Evolutionary conservation across 2,329 filamentous ascomycete species (phyloP).

Genomic region (Thelonectria discophora): DNA sequence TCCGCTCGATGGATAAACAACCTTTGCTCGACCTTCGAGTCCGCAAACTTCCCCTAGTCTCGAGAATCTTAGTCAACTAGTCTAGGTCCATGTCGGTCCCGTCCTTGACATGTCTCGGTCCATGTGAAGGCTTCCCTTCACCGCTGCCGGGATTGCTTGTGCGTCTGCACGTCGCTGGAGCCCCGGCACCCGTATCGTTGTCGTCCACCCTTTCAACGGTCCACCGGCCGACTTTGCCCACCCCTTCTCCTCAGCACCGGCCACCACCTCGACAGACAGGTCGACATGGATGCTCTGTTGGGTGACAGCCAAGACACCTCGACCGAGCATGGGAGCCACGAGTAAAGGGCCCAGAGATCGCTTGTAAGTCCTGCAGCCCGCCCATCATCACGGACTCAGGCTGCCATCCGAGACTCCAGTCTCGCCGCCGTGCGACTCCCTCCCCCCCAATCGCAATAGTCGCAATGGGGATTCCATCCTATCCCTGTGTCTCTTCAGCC

Average conservation of each 20-base stretch:
- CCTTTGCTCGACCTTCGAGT: conserved; percentile 8
- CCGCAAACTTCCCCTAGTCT: conserved; percentile 14
- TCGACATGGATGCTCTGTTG: conserved; percentile 33
- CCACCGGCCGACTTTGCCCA: conserved; percentile 31
- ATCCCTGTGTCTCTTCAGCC: conserved; percentile 25
- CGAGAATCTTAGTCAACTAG: conserved; percentile 8
- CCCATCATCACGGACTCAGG: neutral
- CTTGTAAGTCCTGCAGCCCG: conserved; percentile 26
- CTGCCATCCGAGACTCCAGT: conserved; percentile 10
- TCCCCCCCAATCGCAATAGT: conserved; percentile 11
- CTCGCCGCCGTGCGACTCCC: neutral
- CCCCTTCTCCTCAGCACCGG: conserved; percentile 18
- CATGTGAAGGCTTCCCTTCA: conserved; percentile 31
- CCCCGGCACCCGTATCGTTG: conserved; percentile 27
- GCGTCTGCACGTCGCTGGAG: conserved; percentile 33
- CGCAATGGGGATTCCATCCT: conserved; percentile 13
- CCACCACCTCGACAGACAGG: conserved; percentile 25
- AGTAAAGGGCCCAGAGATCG: conserved; percentile 32
- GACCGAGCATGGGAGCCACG: conserved; percentile 42
- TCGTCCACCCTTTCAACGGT: conserved; percentile 23
- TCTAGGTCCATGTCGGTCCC: conserved; percentile 11
- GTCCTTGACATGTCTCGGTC: conserved; percentile 16
- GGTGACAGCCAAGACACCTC: conserved; percentile 36
- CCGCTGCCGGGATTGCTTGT: conserved; percentile 38
- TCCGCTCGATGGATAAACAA: neutral